Evolutionary conservation across 2,329 filamentous ascomycete species (phyloP).

Genomic region (Coniochaeta pulveracea): DNA sequence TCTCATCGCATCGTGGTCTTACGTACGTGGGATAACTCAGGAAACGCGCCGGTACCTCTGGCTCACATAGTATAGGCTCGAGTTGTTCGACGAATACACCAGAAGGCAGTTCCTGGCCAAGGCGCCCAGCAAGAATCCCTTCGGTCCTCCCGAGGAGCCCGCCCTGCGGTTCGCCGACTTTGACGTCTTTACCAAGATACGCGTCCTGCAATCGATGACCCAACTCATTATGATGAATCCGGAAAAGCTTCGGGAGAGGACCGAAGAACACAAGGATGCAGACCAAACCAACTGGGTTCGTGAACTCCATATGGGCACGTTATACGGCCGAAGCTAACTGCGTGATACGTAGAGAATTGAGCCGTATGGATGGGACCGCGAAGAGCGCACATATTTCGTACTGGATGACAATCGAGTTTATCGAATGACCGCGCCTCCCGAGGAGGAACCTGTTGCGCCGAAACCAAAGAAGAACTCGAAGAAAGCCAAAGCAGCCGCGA

Average conservation of each 20-base stretch:
- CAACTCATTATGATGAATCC: slow-evolving; percentile 82
- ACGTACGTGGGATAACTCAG: slow-evolving; percentile 50
- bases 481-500: slow-evolving; percentile 49
- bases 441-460: slow-evolving; percentile 35
- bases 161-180: slow-evolving; percentile 63
- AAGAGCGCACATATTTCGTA: slow-evolving; percentile 81
- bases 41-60: slow-evolving; percentile 5
- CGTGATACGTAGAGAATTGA: slow-evolving; percentile 57
- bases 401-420: slow-evolving; percentile 93
- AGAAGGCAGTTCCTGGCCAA: slow-evolving; percentile 81
- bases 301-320: slow-evolving; percentile 25
- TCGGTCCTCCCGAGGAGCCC: slow-evolving; percentile 65
- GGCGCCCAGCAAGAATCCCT: slow-evolving; percentile 70
- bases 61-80: slow-evolving; percentile 42
- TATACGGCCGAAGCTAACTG: slow-evolving; percentile 21
- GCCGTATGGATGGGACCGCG: slow-evolving; percentile 76
- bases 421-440: slow-evolving; percentile 65
- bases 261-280: slow-evolving; percentile 69
- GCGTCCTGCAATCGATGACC: slow-evolving; percentile 77
- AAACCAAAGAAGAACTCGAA: slow-evolving; percentile 55
- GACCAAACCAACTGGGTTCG: slow-evolving; percentile 79
- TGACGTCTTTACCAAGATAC: slow-evolving; percentile 71
- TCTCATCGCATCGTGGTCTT: slow-evolving; percentile 85
- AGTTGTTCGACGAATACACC: slow-evolving; percentile 89
- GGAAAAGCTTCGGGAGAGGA: slow-evolving; percentile 75